phyloP scores from a whole-genome alignment of 2,329 filamentous ascomycete genomes.

The Alternaria alternata region DNA sequence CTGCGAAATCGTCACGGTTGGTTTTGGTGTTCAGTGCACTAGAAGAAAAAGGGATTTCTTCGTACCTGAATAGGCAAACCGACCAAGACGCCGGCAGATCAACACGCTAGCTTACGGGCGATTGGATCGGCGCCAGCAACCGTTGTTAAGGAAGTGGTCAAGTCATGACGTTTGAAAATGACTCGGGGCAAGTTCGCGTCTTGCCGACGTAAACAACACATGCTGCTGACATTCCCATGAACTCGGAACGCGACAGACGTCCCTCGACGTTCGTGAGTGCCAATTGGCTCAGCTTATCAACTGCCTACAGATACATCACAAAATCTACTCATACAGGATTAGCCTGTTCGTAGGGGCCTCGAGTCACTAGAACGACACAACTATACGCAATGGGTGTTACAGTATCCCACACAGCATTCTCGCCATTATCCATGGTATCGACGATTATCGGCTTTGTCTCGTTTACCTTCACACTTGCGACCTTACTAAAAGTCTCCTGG shows the following conservation, averaged over 20 bases:
- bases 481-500: constrained; percentile 54
- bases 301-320: background rate
- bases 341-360: background rate
- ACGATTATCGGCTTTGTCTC: constrained; percentile 53
- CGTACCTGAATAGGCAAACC: background rate
- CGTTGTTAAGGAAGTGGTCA: background rate
- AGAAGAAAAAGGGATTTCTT: background rate
- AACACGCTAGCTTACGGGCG: background rate
- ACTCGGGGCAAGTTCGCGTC: background rate
- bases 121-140: constrained; percentile 3
- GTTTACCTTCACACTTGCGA: constrained; percentile 56
- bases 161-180: constrained; percentile 1
- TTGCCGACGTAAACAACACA: background rate
- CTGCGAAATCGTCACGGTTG: background rate
- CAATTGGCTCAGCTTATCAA: background rate
- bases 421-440: constrained; percentile 48
- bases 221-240: background rate
- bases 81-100: background rate
- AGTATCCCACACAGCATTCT: constrained; percentile 32
- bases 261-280: background rate
- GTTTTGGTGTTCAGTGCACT: background rate
- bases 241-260: background rate
- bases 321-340: background rate
- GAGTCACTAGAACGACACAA: background rate
- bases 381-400: constrained; percentile 29